These are phyloP conservation scores for Alternaria atra DNA, from an alignment of 2,329 filamentous ascomycete species.

Conservation along the genomic window DNA sequence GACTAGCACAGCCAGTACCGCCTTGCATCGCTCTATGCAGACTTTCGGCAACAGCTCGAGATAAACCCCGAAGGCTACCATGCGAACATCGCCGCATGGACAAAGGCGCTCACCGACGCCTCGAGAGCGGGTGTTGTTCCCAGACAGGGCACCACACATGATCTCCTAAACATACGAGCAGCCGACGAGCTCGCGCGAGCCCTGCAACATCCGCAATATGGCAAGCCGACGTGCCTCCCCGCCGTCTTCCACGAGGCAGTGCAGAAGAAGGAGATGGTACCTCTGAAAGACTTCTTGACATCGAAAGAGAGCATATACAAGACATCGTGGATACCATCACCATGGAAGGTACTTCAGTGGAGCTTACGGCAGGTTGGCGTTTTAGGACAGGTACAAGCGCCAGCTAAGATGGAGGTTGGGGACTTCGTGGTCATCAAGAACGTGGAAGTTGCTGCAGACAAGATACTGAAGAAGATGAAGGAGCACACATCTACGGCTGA, in stretches of 20 bases:
- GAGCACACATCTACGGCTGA: conserved; percentile 47
- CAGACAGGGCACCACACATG: conserved; percentile 48
- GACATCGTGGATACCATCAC: conserved; percentile 72
- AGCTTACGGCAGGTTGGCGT: conserved; percentile 72
- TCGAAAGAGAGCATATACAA: conserved; percentile 76
- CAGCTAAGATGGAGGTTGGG: conserved; percentile 67
- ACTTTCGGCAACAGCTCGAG: conserved; percentile 77
- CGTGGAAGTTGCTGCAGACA: conserved; percentile 63
- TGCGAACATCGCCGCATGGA: conserved; percentile 83
- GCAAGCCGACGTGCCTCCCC: conserved; percentile 80
- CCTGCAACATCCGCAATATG: conserved; percentile 79
- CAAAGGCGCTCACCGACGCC: conserved; percentile 74
- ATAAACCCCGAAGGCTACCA: conserved; percentile 86
- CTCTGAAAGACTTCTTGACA: conserved; percentile 72
- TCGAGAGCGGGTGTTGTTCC: conserved; percentile 69
- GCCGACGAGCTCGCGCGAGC: conserved; percentile 72
- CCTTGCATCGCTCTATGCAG: conserved; percentile 86
- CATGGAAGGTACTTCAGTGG: conserved; percentile 79
- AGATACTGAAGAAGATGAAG: conserved; percentile 50
- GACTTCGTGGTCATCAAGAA: conserved; percentile 73
- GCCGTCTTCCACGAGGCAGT: conserved; percentile 81
- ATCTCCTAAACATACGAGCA: conserved; percentile 62
- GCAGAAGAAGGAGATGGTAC: conserved; percentile 72
- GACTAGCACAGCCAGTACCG: conserved; percentile 66
- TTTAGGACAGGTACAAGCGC: conserved; percentile 56